Base-by-base conservation (phyloP, 352 stramenopile genomes). In the Phytopythium boreale region DNA sequence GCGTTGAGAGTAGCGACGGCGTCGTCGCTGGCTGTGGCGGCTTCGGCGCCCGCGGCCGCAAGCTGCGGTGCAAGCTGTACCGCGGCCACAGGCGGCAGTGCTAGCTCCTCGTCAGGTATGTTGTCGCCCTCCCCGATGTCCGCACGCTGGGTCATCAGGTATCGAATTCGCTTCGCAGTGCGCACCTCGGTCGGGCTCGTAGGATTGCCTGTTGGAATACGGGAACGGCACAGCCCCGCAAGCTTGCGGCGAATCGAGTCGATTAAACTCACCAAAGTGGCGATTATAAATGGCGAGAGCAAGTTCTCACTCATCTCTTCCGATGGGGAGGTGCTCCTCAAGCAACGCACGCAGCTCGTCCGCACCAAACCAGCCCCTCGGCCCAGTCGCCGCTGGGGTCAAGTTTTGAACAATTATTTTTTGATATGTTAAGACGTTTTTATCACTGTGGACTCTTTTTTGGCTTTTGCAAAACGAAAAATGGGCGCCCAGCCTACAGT, bases 291-390 rank as follows among this genome's bases (percentile, higher is more conserved):
- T 53, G n/a, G 22, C 22, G 10, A 53, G 46, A 10, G n/a, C 46
- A 34, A 53, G 22, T 24, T 53, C 51, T 27, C 51, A 57, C 51
- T 57, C 26, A 19, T 57, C 51, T 12, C 26, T 41, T 43, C 29
- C 51, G 19, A 57, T 43, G 0, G 51, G 51, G 6, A 57, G 51
- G 27, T 27, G 27, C 26, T 57, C 51, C 17, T 41, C 27, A 1
- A 57, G 51, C 27, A 57, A 19, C 29, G 27, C 31, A 12, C 29
- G 26, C 27, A 57, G 17, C 27, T 57, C 51, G 6, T 57, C 19
- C 15, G 19, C 15, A 15, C 12, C 22, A 55, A 55, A n/a, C 47
- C 47, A 36, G 47, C 47, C 11, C 47, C 47, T 36, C 47, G 47
- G n/a, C n/a, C 47, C 47, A 34, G 22, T 39, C 34, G 34, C 34